Evolutionary conservation across 345 rosid genomes (phyloP).

Genomic region (Stellera chamaejasme): DNA sequence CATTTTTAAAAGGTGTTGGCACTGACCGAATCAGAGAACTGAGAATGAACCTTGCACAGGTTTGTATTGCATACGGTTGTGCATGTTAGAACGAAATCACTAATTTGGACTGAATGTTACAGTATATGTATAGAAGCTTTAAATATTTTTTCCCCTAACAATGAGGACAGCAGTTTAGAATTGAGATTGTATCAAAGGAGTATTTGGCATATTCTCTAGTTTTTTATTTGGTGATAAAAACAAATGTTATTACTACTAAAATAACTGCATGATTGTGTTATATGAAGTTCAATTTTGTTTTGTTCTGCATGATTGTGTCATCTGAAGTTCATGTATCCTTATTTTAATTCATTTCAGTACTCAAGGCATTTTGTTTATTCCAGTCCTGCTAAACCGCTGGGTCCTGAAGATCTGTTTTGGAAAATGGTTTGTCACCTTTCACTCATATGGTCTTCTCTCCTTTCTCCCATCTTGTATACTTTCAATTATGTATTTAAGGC

Average conservation of each 20-base stretch:
- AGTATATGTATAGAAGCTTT: too few relatives aligned
- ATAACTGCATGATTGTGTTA: neutral
- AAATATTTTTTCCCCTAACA: too few relatives aligned
- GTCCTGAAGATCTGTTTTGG: constrained; percentile 97
- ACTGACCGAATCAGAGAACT: constrained; percentile 44
- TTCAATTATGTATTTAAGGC: neutral
- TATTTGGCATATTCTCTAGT: neutral
- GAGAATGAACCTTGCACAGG: constrained; percentile 64
- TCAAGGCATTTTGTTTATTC: constrained; percentile 81
- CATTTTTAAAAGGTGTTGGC: constrained; percentile 47
- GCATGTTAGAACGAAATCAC: too few relatives aligned
- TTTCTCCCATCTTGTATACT: neutral
- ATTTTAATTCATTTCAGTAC: constrained; percentile 39
- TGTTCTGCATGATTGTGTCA: neutral
- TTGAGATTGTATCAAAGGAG: neutral
- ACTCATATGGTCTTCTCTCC: neutral
- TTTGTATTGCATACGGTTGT: constrained; percentile 17
- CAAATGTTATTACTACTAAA: neutral
- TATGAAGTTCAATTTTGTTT: neutral
- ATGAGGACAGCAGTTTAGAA: neutral
- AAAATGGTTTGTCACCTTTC: constrained; percentile 60
- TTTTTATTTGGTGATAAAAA: neutral
- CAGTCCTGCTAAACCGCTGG: constrained; percentile 85
- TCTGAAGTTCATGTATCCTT: constrained; percentile 5
- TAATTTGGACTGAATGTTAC: too few relatives aligned